Evolutionary conservation across 805 yeast species (phyloP), one percentile per base, ranked within the genome.

Genomic region (Ogataea methanolica): DNA sequence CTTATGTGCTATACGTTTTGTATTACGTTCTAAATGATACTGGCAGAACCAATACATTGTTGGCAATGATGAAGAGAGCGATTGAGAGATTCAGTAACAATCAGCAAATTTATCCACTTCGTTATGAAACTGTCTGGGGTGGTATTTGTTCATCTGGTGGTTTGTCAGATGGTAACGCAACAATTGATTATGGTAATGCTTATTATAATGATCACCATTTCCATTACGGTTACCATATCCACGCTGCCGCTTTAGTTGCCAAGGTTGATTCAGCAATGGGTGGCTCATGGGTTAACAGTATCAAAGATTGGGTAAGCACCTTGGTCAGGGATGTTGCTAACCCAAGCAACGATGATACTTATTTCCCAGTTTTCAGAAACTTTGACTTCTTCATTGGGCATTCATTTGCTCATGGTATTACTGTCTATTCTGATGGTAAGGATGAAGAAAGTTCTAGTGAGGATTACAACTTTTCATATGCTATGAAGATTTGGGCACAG

Each of bases 161-260:
- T 5, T 69, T 75, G 33, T 15, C 55, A 6, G 72, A 67, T 36
- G 74, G 66, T 6, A 74, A 73, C 49, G 57, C 74, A 26, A 63
- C 72, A 35, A 79, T 79, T 26, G 96, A 90, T 67, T 83, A 79
- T 58, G 90, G 89, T 41, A 83, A 83, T 58, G 73, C 88, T 1
- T 78, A 74, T 61, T 84, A 83, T 62, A 84, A 83, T 58, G 89
- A 84, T 58, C 91, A 84, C 62, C 89, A 84, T 61, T 83, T 83
- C 70, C 89, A 84, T 61, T 84, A 84, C 55, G 87, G 88, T 14
- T 84, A 85, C 58, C 88, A 82, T 60, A 74, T 85, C 33, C 83
- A 83, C 56, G 85, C 90, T 1, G 80, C 83, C 45, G 87, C 89
- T 0, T 69, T 85, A 29, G 63, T 80, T 11, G 83, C 79, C 2